Conservation (phyloP, 306 rosid species). For the Hippophae gyantsensis region DNA sequence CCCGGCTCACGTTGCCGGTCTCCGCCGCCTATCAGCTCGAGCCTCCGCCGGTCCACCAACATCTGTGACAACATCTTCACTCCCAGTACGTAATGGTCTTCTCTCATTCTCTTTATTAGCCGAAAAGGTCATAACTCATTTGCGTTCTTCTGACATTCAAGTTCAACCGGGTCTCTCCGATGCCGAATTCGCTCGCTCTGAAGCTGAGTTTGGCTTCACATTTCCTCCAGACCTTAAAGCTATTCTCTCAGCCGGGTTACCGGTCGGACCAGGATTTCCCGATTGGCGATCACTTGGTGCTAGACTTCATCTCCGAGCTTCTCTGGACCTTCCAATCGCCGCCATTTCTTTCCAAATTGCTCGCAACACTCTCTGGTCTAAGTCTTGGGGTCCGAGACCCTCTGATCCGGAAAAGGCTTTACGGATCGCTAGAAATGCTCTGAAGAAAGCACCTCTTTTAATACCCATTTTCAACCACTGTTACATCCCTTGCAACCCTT, state of each 20-base stretch:
- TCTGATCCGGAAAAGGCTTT: conserved; percentile 69
- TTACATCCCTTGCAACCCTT: conserved; percentile 83
- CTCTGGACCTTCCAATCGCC: conserved; percentile 75
- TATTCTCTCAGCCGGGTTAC: conserved; percentile 65
- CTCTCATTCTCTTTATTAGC: conserved; percentile 58
- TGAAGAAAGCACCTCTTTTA: conserved; percentile 78
- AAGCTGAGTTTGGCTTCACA: conserved; percentile 69
- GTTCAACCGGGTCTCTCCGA: conserved; percentile 67
- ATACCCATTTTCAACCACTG: conserved; percentile 80
- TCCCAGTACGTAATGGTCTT: conserved; percentile 47
- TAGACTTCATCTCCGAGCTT: conserved; percentile 60
- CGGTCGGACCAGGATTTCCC: conserved; percentile 74
- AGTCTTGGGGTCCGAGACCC: conserved; percentile 69
- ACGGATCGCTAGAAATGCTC: conserved; percentile 54
- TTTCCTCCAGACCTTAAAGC: conserved; percentile 88
- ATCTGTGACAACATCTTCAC: conserved; percentile 23
- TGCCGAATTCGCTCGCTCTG: conserved; percentile 74
- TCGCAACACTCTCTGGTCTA: conserved; percentile 63
- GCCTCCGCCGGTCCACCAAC: conserved; percentile 46
- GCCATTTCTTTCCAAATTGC: conserved; percentile 83
- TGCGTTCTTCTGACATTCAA: conserved; percentile 46
- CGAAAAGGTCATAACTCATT: conserved; percentile 47
- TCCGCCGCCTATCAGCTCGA: conserved; percentile 73
- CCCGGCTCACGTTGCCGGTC: conserved; percentile 78
- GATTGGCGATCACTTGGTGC: conserved; percentile 69